phyloP scores from a whole-genome alignment of 2,329 filamentous ascomycete genomes.

The Cladorrhinum sp. region DNA sequence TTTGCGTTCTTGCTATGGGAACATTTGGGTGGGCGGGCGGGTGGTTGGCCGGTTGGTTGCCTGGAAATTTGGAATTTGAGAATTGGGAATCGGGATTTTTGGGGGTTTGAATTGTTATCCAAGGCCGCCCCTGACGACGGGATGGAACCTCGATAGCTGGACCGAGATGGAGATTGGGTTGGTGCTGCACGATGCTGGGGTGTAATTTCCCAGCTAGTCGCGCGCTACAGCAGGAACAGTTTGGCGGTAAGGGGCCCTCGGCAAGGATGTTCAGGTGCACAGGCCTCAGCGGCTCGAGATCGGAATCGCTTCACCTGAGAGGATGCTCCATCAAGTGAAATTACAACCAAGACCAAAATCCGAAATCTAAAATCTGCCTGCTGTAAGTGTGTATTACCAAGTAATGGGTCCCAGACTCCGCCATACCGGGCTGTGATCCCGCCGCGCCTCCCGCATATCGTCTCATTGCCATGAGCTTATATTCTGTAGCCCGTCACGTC shows the following conservation, averaged over 20 bases:
- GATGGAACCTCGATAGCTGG: conserved; percentile 3
- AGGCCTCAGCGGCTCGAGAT: background rate
- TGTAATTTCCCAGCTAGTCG: conserved; percentile 27
- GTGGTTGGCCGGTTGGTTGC: background rate
- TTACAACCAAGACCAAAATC: background rate
- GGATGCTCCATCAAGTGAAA: background rate
- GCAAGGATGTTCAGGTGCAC: conserved; percentile 5
- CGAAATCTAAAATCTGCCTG: too few relatives aligned
- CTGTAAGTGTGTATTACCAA: background rate
- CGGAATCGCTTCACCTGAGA: conserved; percentile 4
- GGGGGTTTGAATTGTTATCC: background rate
- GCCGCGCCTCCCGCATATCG: background rate
- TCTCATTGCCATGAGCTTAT: background rate
- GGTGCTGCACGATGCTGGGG: conserved; percentile 14
- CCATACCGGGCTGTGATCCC: background rate
- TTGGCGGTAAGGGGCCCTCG: conserved; percentile 7
- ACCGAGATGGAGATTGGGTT: conserved; percentile 15
- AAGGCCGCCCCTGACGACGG: conserved; percentile 11
- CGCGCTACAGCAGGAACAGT: conserved; percentile 28
- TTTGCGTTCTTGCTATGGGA: background rate
- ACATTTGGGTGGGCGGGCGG: background rate
- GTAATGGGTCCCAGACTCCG: background rate
- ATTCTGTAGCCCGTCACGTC: conserved; percentile 5
- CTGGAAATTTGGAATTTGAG: background rate
- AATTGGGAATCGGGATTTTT: background rate